Evolutionary conservation across 1,139 yeast genomes (phyloP).

Genomic region (Dujonia santamariae): DNA sequence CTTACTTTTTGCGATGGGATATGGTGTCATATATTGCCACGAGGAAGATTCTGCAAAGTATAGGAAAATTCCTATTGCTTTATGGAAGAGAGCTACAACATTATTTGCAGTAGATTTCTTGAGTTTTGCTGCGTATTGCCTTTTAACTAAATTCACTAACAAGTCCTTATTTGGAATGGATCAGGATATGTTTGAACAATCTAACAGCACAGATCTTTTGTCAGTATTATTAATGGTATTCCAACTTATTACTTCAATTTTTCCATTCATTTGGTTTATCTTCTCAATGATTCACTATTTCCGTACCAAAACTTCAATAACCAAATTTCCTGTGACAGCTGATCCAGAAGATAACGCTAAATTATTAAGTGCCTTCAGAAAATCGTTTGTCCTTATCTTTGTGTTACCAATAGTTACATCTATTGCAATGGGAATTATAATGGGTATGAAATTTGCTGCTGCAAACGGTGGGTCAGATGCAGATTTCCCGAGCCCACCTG

Average conservation of each 20-base stretch:
- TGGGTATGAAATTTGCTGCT: slow-evolving; percentile 4
- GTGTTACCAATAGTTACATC: slow-evolving; percentile 23
- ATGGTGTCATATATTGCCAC: slow-evolving; percentile 35
- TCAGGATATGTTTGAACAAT: not conserved
- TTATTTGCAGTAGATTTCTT: slow-evolving; percentile 14
- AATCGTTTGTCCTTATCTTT: slow-evolving; percentile 27
- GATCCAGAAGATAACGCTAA: slow-evolving; percentile 19
- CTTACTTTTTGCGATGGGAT: slow-evolving; percentile 38
- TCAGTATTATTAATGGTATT: not conserved
- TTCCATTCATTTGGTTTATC: slow-evolving; percentile 15
- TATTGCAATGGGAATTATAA: slow-evolving; percentile 9
- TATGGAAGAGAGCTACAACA: slow-evolving; percentile 16
- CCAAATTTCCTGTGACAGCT: slow-evolving; percentile 29
- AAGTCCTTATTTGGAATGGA: not conserved
- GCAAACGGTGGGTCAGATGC: not conserved
- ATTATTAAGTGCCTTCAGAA: slow-evolving; percentile 24
- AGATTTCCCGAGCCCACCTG: no score
- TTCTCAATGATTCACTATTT: slow-evolving; percentile 21
- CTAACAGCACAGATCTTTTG: not conserved
- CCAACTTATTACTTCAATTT: not conserved
- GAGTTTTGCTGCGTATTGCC: not conserved
- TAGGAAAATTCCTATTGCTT: slow-evolving; percentile 23
- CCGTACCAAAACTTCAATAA: slow-evolving; percentile 27
- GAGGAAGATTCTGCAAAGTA: slow-evolving; percentile 23
- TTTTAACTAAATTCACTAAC: not conserved